These are phyloP conservation scores for Phytophthora boehmeriae DNA, from an alignment of 352 stramenopile species.

Conservation along the genomic window DNA sequence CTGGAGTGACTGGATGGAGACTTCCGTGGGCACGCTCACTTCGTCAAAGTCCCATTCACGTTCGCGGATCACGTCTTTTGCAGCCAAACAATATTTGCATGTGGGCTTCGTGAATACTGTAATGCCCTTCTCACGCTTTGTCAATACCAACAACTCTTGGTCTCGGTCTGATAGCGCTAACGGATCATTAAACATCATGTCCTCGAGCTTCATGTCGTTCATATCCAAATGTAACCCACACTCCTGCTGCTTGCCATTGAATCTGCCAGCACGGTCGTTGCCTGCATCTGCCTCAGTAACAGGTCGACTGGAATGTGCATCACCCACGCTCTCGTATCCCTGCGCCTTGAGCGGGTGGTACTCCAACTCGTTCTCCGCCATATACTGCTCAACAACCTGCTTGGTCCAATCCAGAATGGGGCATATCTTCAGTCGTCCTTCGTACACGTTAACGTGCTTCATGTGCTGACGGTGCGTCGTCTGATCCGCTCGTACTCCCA, in stretches of 20 bases:
- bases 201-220: slow-evolving; percentile 60
- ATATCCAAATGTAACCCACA: slow-evolving; percentile 86
- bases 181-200: slow-evolving; percentile 53
- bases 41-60: slow-evolving; percentile 73
- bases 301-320: slow-evolving; percentile 85
- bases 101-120: slow-evolving; percentile 74
- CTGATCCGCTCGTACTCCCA: slow-evolving; percentile 82
- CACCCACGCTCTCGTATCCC: slow-evolving; percentile 83
- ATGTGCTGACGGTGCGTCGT: slow-evolving; percentile 68
- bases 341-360: slow-evolving; percentile 87
- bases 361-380: slow-evolving; percentile 64
- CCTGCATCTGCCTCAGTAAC: slow-evolving; percentile 63
- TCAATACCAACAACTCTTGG: slow-evolving; percentile 44
- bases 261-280: slow-evolving; percentile 80
- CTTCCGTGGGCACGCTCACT: slow-evolving; percentile 54
- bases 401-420: slow-evolving; percentile 87
- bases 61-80: slow-evolving; percentile 65
- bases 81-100: slow-evolving; percentile 75
- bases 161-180: slow-evolving; percentile 53
- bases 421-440: slow-evolving; percentile 86
- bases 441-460: slow-evolving; percentile 83
- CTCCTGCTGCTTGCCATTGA: slow-evolving; percentile 82
- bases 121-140: slow-evolving; percentile 58
- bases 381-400: slow-evolving; percentile 77
- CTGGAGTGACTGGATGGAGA: slow-evolving; percentile 63